Evolutionary conservation across 306 rosid genomes (phyloP), one percentile per base, ranked within the genome.

Genomic region (Quercus engelmannii): DNA sequence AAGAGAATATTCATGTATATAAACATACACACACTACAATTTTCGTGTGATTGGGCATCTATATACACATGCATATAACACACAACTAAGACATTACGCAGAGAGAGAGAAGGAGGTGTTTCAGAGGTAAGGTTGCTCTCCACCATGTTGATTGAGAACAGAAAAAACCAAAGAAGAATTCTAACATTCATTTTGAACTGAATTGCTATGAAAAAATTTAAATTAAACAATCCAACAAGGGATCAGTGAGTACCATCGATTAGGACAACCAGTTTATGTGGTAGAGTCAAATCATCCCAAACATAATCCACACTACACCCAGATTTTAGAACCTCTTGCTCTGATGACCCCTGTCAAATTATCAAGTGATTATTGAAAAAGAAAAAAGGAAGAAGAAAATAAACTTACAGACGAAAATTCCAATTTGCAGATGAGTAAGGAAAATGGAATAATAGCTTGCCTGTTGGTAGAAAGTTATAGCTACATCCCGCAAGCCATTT

Each of bases 221-320:
- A 17, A 69, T 61, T 74, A 61, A 57, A 81, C 5, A 67, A 19
- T 62, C 19, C 4, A 64, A 55, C 17, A 74, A 82, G 74, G 81
- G 78, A 82, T 41, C 28, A 78, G 43, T 31, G 73, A 51, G 61
- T 83, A 92, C 98, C 98, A 79, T 84, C 83, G 52, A 92, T 85
- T 78, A 81, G 88, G 84, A 92, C 82, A 74, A 90, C 91, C 81
- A 95, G 78, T 74, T 76, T 89, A 78, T 71, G 99, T 11, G 97
- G 98, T 86, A 90, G 96, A 80, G 95, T 92, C 71, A 89, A 55
- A 83, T 95, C 96, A 91, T 91, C 99, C 99, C 99, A 95, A 70
- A 91, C 97, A 91, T 88, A 95, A 89, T 92, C 90, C 73, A 87
- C 87, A 58, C 81, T 83, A 71, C 88, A 78, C 35, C 78, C 81